phyloP scores from a whole-genome alignment of 768 basidiomycete species.

The Russula sp. region DNA sequence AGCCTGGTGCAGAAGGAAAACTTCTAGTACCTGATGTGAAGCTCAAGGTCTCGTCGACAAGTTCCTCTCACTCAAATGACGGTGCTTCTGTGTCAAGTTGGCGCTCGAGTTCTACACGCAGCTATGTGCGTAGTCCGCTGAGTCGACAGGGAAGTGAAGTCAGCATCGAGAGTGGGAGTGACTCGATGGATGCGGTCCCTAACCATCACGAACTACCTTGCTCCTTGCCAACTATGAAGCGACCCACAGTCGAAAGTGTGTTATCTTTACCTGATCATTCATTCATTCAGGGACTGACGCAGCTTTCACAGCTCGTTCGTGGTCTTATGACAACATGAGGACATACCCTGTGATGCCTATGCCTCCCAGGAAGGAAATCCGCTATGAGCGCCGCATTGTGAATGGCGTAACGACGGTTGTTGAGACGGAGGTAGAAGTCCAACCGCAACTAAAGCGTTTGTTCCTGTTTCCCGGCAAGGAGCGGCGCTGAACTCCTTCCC shows the following conservation, averaged over 20 bases:
- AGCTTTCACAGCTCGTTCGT: constrained; percentile 48
- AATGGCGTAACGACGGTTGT: constrained; percentile 45
- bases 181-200: constrained; percentile 25
- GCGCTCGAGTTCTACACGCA: constrained; percentile 20
- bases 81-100: constrained; percentile 23
- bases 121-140: constrained; percentile 32
- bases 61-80: constrained; percentile 21
- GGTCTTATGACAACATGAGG: constrained; percentile 68
- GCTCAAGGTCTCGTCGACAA: constrained; percentile 32
- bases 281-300: constrained; percentile 14
- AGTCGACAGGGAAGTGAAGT: constrained; percentile 36
- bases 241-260: constrained; percentile 51
- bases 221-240: constrained; percentile 27
- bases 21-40: constrained; percentile 47
- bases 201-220: constrained; percentile 22
- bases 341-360: constrained; percentile 57
- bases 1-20: constrained; percentile 55
- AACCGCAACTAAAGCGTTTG: constrained; percentile 51
- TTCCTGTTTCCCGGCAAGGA: constrained; percentile 57
- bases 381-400: constrained; percentile 41
- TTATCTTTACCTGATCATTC: not conserved
- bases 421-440: constrained; percentile 48
- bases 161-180: constrained; percentile 31
- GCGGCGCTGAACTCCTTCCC: constrained; percentile 6
- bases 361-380: constrained; percentile 40